These are phyloP conservation scores for Prunus salicina DNA, from an alignment of 306 rosid genomes.

Conservation along the genomic window DNA sequence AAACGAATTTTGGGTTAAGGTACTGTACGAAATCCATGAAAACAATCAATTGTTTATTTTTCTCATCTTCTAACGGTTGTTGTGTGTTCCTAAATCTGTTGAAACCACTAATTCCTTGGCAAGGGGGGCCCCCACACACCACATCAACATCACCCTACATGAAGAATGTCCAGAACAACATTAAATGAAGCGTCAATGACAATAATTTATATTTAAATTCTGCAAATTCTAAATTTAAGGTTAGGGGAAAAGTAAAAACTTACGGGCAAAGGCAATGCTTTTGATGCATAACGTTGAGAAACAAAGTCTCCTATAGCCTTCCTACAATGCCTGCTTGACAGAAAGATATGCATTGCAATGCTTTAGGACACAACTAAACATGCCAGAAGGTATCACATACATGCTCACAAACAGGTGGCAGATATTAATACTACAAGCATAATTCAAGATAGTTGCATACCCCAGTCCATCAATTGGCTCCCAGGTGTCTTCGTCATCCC, in stretches of 20 bases:
- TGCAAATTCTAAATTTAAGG: neutral
- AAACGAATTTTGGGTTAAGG: conserved; percentile 56
- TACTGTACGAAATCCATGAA: conserved; percentile 63
- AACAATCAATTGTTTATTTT: conserved; percentile 56
- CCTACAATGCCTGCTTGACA: conserved; percentile 50
- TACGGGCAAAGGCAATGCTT: conserved; percentile 65
- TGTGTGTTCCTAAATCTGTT: conserved; percentile 58
- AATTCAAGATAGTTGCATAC: conserved; percentile 16
- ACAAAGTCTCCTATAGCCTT: conserved; percentile 49
- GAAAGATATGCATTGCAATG: neutral
- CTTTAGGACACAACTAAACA: neutral
- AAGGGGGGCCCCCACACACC: conserved; percentile 90
- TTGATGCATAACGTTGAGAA: conserved; percentile 36
- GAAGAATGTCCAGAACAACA: neutral
- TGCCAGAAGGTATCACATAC: neutral
- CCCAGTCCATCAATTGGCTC: conserved; percentile 66
- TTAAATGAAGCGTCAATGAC: neutral
- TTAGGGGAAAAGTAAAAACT: conserved; percentile 10
- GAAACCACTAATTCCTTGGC: conserved; percentile 86
- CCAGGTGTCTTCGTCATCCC: conserved; percentile 61
- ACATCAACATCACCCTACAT: conserved; percentile 76
- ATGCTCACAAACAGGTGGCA: neutral
- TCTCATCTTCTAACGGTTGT: conserved; percentile 55
- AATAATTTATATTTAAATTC: too few relatives aligned
- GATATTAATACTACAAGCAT: neutral